Conservation (phyloP, 257 asterid species). For the Jasminum sambac region DNA sequence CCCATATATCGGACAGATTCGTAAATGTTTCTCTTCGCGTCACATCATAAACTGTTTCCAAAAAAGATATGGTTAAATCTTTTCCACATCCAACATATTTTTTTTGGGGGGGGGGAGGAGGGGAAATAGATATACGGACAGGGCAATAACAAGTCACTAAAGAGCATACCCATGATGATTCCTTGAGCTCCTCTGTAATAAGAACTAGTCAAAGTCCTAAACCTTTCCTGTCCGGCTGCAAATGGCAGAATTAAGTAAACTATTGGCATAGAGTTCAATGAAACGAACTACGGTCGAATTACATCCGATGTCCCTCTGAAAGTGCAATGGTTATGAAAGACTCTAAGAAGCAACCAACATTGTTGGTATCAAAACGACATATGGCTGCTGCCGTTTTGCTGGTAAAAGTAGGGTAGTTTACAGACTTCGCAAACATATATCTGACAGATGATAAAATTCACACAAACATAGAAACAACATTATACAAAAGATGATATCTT, state of each 20-base stretch:
- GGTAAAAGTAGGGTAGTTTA: background rate
- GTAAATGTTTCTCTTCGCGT: slow-evolving; percentile 86
- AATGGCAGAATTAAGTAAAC: slow-evolving; percentile 18
- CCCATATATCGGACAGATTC: slow-evolving; percentile 88
- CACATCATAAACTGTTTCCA: slow-evolving; percentile 75
- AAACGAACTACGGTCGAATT: background rate
- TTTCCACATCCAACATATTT: no score
- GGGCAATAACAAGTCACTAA: background rate
- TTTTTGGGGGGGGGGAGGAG: no score
- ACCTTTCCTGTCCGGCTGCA: slow-evolving; percentile 76
- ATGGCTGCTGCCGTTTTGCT: background rate
- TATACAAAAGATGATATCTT: background rate
- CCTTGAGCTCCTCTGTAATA: slow-evolving; percentile 76
- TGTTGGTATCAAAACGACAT: background rate
- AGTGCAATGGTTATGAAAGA: background rate
- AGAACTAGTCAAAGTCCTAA: slow-evolving; percentile 70
- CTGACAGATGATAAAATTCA: background rate
- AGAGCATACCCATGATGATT: slow-evolving; percentile 58
- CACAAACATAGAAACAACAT: background rate
- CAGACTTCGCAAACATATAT: background rate
- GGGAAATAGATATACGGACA: background rate
- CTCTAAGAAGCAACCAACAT: background rate
- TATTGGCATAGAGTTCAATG: background rate
- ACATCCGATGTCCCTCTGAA: background rate
- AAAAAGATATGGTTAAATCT: background rate